phyloP scores from a whole-genome alignment of 2,329 filamentous ascomycete species.

The Fusarium compactum region DNA sequence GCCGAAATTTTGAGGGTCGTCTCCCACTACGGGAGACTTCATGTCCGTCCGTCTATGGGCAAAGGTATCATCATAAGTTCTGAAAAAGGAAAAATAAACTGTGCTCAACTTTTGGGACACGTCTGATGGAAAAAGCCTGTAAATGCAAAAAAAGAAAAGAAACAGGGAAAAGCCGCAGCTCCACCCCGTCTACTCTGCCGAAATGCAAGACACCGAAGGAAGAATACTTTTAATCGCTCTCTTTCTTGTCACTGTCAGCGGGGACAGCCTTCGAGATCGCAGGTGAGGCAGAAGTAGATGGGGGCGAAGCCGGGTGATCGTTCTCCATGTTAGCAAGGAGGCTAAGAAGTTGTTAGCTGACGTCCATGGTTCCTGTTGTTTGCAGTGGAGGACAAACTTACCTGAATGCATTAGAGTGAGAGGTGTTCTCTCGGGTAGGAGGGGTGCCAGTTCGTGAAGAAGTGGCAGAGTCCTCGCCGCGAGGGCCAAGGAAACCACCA shows the following conservation, averaged over 20 bases:
- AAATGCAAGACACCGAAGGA: slow-evolving; percentile 60
- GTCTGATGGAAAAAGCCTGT: slow-evolving; percentile 59
- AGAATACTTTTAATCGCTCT: slow-evolving; percentile 56
- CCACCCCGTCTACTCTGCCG: slow-evolving; percentile 64
- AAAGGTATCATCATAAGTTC: slow-evolving; percentile 66
- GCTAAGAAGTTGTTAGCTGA: slow-evolving; percentile 51
- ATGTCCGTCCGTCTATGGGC: slow-evolving; percentile 59
- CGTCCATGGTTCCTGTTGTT: neutral
- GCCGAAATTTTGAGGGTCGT: slow-evolving; percentile 45
- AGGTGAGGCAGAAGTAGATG: slow-evolving; percentile 75
- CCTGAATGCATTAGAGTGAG: slow-evolving; percentile 93
- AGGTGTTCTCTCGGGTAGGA: slow-evolving; percentile 69
- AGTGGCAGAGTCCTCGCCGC: slow-evolving; percentile 85
- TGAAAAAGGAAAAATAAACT: slow-evolving; percentile 48
- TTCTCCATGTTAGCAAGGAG: slow-evolving; percentile 71
- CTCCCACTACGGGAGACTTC: slow-evolving; percentile 51
- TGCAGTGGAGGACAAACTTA: slow-evolving; percentile 61
- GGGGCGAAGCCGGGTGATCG: slow-evolving; percentile 76
- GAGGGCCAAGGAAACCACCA: slow-evolving; percentile 76
- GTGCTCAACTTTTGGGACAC: slow-evolving; percentile 61
- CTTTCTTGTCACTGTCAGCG: slow-evolving; percentile 65
- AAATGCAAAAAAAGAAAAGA: slow-evolving; percentile 59
- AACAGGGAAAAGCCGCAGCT: slow-evolving; percentile 45
- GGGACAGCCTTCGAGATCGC: slow-evolving; percentile 72
- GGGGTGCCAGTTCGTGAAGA: slow-evolving; percentile 93